Evolutionary conservation across 116 monocot genomes (phyloP).

Genomic region (Papilionanthe hybrid): DNA sequence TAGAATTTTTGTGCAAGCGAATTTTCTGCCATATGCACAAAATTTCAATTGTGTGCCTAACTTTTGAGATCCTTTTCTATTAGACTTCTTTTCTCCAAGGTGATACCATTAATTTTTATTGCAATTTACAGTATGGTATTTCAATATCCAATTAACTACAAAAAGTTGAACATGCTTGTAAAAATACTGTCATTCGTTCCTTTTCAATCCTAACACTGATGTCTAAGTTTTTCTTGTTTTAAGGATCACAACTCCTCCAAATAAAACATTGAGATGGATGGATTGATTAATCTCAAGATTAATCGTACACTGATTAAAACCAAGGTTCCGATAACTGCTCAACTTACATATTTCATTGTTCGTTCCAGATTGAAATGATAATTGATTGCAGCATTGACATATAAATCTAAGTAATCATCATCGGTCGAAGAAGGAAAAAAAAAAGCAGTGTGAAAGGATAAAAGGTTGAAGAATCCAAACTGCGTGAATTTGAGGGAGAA

Average conservation of each 20-base stretch:
- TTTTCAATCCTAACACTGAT: not conserved
- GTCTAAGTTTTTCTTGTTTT: not conserved
- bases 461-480: not conserved
- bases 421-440: not conserved
- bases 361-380: too few species aligned
- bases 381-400: too few species aligned
- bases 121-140: not conserved
- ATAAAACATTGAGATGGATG: too few species aligned
- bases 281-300: too few species aligned
- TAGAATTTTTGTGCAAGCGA: too few species aligned
- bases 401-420: not conserved
- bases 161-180: not conserved
- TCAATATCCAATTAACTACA: not conserved
- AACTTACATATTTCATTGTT: not conserved
- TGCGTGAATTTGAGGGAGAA: not conserved
- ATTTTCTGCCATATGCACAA: too few species aligned
- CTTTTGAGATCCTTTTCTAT: too few species aligned
- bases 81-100: too few species aligned
- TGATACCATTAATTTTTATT: too few species aligned
- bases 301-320: too few species aligned
- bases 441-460: not conserved
- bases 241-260: too few species aligned
- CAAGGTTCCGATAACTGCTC: not conserved
- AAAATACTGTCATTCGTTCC: not conserved
- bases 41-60: too few species aligned